phyloP scores from a whole-genome alignment of 2,329 filamentous ascomycete genomes.

The Beauveria asiatica region DNA sequence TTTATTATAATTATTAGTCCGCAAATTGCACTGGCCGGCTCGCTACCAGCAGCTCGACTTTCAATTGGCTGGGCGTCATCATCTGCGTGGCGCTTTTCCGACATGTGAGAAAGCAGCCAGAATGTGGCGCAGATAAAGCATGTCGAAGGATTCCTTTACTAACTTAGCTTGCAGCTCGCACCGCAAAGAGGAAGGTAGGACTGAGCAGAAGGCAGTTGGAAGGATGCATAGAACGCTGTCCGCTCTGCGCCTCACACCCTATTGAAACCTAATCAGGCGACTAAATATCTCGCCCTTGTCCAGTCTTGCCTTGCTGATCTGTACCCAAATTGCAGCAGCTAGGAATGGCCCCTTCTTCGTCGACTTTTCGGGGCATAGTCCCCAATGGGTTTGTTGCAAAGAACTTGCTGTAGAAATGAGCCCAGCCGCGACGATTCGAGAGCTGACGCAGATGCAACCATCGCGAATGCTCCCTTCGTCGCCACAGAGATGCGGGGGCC shows the following conservation, averaged over 20 bases:
- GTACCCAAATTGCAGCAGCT: background rate
- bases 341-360: background rate
- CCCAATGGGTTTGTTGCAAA: background rate
- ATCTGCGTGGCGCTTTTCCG: background rate
- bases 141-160: slow-evolving; percentile 4
- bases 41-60: background rate
- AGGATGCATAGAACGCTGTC: slow-evolving; percentile 6
- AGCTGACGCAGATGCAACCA: background rate
- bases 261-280: slow-evolving; percentile 8
- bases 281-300: background rate
- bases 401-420: background rate
- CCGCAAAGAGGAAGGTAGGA: background rate
- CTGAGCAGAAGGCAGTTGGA: slow-evolving; percentile 6
- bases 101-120: background rate
- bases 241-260: slow-evolving; percentile 5
- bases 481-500: background rate
- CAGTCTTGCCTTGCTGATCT: background rate
- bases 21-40: background rate
- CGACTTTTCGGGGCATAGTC: background rate
- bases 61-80: background rate
- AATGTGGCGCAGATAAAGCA: slow-evolving; percentile 1
- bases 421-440: background rate
- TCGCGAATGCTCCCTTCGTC: background rate
- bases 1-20: too few species aligned
- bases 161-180: slow-evolving; percentile 4